A percentile compares a stretch with the other conserved stretches of the same genome.
Evolutionary conservation across 257 asterid genomes (phyloP).

Genomic region (Lavandula angustifolia): DNA sequence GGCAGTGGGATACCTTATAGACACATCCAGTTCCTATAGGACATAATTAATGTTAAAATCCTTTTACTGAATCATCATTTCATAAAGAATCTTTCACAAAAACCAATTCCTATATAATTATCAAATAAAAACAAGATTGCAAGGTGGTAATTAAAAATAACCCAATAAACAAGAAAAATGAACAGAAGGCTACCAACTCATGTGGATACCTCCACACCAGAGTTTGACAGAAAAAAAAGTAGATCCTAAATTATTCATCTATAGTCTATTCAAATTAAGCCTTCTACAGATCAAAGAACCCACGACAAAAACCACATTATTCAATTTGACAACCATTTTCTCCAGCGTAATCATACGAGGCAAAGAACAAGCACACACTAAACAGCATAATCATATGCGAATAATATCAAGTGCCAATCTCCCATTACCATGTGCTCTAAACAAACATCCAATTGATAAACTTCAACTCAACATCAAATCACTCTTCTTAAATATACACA

Average conservation of each 20-base stretch:
- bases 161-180: too few relatives aligned
- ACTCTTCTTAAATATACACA: conserved; percentile 30
- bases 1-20: too few relatives aligned
- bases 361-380: conserved; percentile 2
- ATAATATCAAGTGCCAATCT: conserved; percentile 25
- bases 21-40: too few relatives aligned
- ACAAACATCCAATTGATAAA: conserved; percentile 17
- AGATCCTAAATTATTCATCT: conserved; percentile 24
- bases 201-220: conserved; percentile 9
- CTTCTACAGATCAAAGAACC: conserved; percentile 19
- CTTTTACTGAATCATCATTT: too few relatives aligned
- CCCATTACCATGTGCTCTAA: conserved; percentile 31
- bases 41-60: too few relatives aligned
- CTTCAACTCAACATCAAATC: conserved; percentile 33
- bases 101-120: too few relatives aligned
- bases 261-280: neutral
- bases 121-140: too few relatives aligned
- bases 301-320: conserved; percentile 23
- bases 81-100: too few relatives aligned
- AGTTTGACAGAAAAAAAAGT: neutral
- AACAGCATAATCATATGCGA: conserved; percentile 1
- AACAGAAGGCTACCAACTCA: too few relatives aligned
- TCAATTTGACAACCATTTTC: neutral
- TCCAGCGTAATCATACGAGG: neutral
- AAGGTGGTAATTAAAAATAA: too few relatives aligned